A percentile compares a stretch with the other conserved stretches of the same genome.
Conservation (phyloP, 768 basidiomycete genomes). For the Boletus subcaerulescens region DNA sequence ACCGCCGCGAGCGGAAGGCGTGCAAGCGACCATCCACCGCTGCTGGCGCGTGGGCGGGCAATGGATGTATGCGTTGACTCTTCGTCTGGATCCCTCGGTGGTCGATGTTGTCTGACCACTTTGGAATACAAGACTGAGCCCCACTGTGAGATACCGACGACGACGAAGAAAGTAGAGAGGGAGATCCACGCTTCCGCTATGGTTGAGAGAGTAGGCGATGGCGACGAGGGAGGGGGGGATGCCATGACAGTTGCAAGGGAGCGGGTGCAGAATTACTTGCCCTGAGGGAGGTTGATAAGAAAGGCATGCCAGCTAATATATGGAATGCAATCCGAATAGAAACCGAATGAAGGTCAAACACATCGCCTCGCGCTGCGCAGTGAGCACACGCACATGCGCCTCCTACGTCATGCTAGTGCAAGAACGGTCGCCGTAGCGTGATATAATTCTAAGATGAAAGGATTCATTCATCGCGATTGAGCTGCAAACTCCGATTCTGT, state of each 20-base stretch:
- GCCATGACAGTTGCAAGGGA: background rate
- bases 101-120: conserved; percentile 1
- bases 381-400: too few species aligned
- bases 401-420: too few species aligned
- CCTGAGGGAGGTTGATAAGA: background rate
- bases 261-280: background rate
- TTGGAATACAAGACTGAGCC: conserved; percentile 24
- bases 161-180: conserved; percentile 11
- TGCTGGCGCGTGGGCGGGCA: background rate
- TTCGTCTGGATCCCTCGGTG: conserved; percentile 4
- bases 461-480: too few species aligned
- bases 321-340: background rate
- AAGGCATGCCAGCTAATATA: background rate
- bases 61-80: conserved; percentile 11
- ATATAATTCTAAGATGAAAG: too few species aligned
- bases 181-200: conserved; percentile 18
- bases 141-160: conserved; percentile 27
- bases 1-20: conserved; percentile 37
- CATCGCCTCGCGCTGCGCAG: too few species aligned
- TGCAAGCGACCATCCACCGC: conserved; percentile 37
- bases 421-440: too few species aligned
- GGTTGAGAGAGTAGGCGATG: background rate
- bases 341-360: background rate
- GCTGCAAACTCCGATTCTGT: too few species aligned
- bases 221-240: background rate